phyloP scores from a whole-genome alignment of 2,329 filamentous ascomycete genomes.

The Shiraia sp. region DNA sequence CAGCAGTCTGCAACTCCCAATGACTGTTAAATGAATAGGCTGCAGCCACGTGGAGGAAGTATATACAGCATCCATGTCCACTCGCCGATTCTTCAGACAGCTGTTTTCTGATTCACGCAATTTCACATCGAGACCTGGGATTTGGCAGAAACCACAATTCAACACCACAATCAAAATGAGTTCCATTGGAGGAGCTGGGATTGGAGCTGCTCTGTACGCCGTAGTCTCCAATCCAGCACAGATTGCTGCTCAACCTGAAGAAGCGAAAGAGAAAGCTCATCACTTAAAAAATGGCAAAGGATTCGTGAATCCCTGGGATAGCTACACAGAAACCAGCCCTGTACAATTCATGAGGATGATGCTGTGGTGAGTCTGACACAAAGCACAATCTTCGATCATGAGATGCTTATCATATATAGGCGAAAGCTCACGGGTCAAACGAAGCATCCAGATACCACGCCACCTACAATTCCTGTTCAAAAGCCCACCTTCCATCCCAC shows the following conservation, averaged over 20 bases:
- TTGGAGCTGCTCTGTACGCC: conserved; percentile 44
- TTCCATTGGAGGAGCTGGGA: conserved; percentile 25
- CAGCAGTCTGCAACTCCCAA: no score
- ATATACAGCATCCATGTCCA: conserved; percentile 19
- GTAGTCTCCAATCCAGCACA: conserved; percentile 46
- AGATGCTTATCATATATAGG: conserved; percentile 23
- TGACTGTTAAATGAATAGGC: no score
- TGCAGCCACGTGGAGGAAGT: no score
- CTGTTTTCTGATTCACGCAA: background rate
- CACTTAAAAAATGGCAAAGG: conserved; percentile 58
- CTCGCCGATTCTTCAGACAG: conserved; percentile 5
- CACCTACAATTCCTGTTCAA: conserved; percentile 68
- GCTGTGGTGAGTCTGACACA: conserved; percentile 37
- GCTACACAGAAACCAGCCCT: conserved; percentile 48
- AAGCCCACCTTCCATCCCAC: conserved; percentile 68
- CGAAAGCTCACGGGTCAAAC: conserved; percentile 55
- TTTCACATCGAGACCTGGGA: background rate
- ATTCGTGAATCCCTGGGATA: conserved; percentile 62
- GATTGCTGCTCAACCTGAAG: conserved; percentile 48
- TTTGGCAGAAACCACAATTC: conserved; percentile 29
- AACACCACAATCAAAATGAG: conserved; percentile 36
- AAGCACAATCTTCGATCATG: background rate
- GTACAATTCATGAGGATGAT: conserved; percentile 44
- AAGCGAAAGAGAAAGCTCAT: conserved; percentile 53
- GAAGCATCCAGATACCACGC: conserved; percentile 64